Percentiles rank a stretch among this genome's conserved stretches.
Evolutionary conservation across 495 filamentous ascomycete genomes (phyloP).

Genomic region (Penicillium macrosclerotiorum): DNA sequence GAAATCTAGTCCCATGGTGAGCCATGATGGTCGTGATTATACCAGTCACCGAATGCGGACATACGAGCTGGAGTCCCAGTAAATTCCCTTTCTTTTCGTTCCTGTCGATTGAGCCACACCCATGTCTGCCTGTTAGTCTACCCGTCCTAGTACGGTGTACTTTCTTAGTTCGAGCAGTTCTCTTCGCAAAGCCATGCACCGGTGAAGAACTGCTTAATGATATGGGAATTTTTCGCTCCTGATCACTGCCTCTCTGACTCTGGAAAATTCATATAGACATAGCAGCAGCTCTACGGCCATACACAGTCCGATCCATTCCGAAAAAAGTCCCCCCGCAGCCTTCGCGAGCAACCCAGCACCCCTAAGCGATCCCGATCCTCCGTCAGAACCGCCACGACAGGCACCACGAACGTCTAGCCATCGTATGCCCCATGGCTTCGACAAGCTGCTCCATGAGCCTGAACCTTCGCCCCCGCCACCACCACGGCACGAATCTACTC

Average conservation of each 20-base stretch:
- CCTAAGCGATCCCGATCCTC: constrained; percentile 2
- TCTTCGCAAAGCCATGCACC: no score
- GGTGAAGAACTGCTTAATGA: neutral
- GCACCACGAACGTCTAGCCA: constrained; percentile 21
- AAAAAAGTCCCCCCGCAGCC: constrained; percentile 26
- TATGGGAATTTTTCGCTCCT: no score
- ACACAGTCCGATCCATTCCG: constrained; percentile 35
- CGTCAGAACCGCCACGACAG: constrained; percentile 11
- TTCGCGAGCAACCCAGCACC: constrained; percentile 14
- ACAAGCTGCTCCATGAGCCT: constrained; percentile 39
- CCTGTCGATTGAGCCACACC: constrained; percentile 13
- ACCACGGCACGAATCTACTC: constrained; percentile 18
- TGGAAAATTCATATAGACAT: constrained; percentile 22
- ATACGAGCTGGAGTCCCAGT: constrained; percentile 42
- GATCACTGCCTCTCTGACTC: no score
- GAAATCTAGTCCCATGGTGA: constrained; percentile 19
- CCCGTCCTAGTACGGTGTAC: constrained; percentile 11
- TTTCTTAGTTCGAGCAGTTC: neutral
- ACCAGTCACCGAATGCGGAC: constrained; percentile 25
- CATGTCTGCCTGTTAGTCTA: constrained; percentile 17
- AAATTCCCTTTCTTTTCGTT: constrained; percentile 26
- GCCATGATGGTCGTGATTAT: constrained; percentile 26
- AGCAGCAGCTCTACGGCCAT: constrained; percentile 33
- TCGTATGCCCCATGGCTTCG: constrained; percentile 42
- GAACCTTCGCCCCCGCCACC: constrained; percentile 27